These are phyloP conservation scores for Globisporangium solare DNA, from an alignment of 352 stramenopile genomes.

Conservation along the genomic window DNA sequence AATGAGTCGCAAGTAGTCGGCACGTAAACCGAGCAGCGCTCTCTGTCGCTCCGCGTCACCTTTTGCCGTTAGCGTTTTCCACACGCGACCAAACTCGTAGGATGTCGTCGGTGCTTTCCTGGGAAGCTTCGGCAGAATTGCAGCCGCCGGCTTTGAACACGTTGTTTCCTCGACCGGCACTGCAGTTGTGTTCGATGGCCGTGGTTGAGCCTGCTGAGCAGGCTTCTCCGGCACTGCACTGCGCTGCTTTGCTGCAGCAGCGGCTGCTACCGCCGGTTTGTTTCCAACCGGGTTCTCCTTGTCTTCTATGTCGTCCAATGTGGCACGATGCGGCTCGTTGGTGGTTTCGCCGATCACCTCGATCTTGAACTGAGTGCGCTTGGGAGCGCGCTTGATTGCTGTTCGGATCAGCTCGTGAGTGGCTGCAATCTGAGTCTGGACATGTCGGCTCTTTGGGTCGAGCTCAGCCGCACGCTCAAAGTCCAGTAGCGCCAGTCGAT, in stretches of 20 bases:
- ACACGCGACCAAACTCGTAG: conserved; percentile 79
- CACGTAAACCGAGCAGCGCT: conserved; percentile 35
- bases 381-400: conserved; percentile 63
- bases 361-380: conserved; percentile 42
- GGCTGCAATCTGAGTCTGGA: conserved; percentile 46
- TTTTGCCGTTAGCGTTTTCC: conserved; percentile 58
- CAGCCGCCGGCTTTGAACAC: not conserved
- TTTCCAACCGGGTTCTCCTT: conserved; percentile 12
- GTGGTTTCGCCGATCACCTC: conserved; percentile 28
- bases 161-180: not conserved
- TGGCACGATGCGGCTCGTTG: conserved; percentile 2
- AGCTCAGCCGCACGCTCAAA: conserved; percentile 57
- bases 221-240: not conserved
- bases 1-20: conserved; percentile 46
- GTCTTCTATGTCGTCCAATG: not conserved
- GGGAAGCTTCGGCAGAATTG: conserved; percentile 44
- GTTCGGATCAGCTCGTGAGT: conserved; percentile 63
- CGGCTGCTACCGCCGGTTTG: not conserved
- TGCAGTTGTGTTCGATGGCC: not conserved
- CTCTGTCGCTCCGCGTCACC: conserved; percentile 24
- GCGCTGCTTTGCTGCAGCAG: not conserved
- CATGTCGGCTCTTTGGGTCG: conserved; percentile 73
- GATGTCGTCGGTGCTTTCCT: conserved; percentile 61
- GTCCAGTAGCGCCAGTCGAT: conserved; percentile 78
- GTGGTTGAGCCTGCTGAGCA: not conserved